Percentiles rank a stretch among this genome's conserved stretches.
phyloP scores from a whole-genome alignment of 192 early-diverging fungal species.

The Chytriomyces sp. region DNA sequence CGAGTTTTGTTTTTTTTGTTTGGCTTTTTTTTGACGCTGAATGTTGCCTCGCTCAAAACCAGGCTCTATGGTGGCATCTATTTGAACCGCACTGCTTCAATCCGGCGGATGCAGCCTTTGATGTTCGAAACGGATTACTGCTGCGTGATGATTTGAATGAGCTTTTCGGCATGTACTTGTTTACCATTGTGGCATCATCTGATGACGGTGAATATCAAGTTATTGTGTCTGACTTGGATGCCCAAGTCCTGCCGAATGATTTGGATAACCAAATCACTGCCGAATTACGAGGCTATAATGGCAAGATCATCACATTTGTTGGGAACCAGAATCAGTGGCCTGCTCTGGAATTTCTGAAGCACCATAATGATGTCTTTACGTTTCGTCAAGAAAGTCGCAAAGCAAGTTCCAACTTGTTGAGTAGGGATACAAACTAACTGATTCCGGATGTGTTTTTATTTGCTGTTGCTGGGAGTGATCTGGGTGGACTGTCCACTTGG shows the following conservation, averaged over 20 bases:
- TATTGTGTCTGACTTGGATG: neutral
- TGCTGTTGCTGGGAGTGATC: too few relatives aligned
- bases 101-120: neutral
- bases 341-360: neutral
- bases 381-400: neutral
- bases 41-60: neutral
- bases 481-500: too few relatives aligned
- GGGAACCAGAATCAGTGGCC: neutral
- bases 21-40: neutral
- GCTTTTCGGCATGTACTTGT: neutral
- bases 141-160: neutral
- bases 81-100: neutral
- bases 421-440: too few relatives aligned
- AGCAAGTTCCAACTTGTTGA: too few relatives aligned
- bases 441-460: too few relatives aligned
- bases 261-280: too few relatives aligned
- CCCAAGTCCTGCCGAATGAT: too few relatives aligned
- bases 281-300: neutral
- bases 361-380: neutral
- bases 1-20: neutral
- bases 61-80: neutral
- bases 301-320: neutral
- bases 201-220: neutral
- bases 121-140: slow-evolving; percentile 1
- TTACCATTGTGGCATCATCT: neutral